Percentiles rank a stretch among this genome's conserved stretches.
phyloP scores from a whole-genome alignment of 192 early-diverging fungal species.

The Chytriomyces hyalinus region DNA sequence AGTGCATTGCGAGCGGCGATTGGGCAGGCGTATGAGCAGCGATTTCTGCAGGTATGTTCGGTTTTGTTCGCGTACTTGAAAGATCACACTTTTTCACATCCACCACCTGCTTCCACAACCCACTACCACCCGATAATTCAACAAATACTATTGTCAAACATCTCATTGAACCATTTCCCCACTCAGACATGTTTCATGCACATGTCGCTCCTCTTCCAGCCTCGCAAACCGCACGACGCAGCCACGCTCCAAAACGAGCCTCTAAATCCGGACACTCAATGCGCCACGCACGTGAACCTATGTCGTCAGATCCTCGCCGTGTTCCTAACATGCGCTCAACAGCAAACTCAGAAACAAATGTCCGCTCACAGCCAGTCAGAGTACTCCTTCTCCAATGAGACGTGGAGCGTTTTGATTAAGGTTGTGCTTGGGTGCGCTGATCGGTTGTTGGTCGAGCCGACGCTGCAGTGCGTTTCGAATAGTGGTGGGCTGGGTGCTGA shows the following conservation, averaged over 20 bases:
- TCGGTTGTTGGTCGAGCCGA: conserved; percentile 67
- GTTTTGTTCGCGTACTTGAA: neutral
- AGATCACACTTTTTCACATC: neutral
- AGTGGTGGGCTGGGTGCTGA: neutral
- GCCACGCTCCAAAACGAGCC: conserved; percentile 23
- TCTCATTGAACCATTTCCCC: no score
- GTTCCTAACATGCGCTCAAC: conserved; percentile 65
- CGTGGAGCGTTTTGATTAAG: conserved; percentile 81
- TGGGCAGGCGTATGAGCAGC: conserved; percentile 64
- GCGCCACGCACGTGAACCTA: conserved; percentile 66
- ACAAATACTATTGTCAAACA: no score
- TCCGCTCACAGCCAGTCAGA: neutral
- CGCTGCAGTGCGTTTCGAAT: neutral
- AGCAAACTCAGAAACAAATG: conserved; percentile 14
- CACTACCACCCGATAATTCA: neutral
- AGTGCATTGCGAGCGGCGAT: conserved; percentile 55
- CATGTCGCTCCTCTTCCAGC: conserved; percentile 73
- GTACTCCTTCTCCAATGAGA: conserved; percentile 66
- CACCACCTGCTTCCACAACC: neutral
- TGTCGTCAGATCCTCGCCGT: conserved; percentile 75
- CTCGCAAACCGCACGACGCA: conserved; percentile 40
- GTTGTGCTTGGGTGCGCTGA: conserved; percentile 80
- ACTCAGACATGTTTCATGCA: conserved; percentile 77
- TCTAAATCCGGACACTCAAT: conserved; percentile 1
- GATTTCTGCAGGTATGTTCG: conserved; percentile 67